These are phyloP conservation scores for Ascocoryne sarcoides DNA, from an alignment of 2,329 filamentous ascomycete species.

Conservation along the genomic window DNA sequence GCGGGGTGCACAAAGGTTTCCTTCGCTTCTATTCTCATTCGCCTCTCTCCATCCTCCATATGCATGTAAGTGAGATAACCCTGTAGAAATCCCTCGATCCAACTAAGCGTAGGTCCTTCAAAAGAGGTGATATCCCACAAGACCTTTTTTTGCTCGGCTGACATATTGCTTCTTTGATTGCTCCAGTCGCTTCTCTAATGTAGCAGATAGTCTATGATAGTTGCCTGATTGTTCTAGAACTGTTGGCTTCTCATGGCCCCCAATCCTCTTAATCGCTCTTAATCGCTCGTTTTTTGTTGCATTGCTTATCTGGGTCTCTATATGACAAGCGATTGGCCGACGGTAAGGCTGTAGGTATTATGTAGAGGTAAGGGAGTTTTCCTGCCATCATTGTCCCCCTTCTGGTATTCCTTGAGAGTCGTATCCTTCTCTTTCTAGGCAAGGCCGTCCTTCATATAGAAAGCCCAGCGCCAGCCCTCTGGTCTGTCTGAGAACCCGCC, in stretches of 20 bases:
- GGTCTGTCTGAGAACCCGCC: slow-evolving; percentile 36
- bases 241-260: background rate
- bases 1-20: background rate
- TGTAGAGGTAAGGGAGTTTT: too few species aligned
- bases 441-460: slow-evolving; percentile 58
- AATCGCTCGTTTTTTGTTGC: too few species aligned
- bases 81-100: slow-evolving; percentile 1
- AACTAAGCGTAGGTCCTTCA: background rate
- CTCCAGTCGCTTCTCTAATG: background rate
- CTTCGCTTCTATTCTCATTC: background rate
- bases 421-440: too few species aligned
- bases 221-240: background rate
- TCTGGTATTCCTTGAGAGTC: too few species aligned
- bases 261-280: too few species aligned
- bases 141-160: too few species aligned
- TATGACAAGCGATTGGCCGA: too few species aligned
- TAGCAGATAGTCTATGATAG: background rate
- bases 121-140: background rate
- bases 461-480: slow-evolving; percentile 39
- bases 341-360: too few species aligned
- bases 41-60: background rate
- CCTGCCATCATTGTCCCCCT: too few species aligned
- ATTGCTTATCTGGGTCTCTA: too few species aligned
- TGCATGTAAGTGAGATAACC: too few species aligned
- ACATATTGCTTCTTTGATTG: background rate